phyloP scores from a whole-genome alignment of 164 flowering plant genomes.

The Nelumbo lutea region DNA sequence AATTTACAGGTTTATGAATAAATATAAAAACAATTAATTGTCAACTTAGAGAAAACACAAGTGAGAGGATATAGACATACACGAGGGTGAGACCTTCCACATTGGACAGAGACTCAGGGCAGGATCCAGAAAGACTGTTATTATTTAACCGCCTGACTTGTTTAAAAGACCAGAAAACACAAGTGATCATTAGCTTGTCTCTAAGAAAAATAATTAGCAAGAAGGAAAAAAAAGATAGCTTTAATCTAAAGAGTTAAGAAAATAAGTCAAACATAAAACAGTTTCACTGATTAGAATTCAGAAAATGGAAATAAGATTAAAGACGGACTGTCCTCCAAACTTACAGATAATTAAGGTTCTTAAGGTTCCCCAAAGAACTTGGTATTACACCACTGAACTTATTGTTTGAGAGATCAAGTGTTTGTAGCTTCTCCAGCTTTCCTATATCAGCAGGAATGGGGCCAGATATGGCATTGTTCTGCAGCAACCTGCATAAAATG shows the following conservation, averaged over 20 bases:
- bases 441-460: slow-evolving; percentile 74
- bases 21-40: not conserved
- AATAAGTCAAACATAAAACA: too few species aligned
- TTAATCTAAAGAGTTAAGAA: too few species aligned
- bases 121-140: slow-evolving; percentile 81
- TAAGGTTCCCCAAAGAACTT: slow-evolving; percentile 63
- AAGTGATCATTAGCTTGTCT: slow-evolving; percentile 7
- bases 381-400: slow-evolving; percentile 69
- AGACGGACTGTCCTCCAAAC: slow-evolving; percentile 16
- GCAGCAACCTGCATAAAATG: slow-evolving; percentile 58
- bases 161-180: slow-evolving; percentile 17
- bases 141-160: slow-evolving; percentile 80
- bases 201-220: not conserved
- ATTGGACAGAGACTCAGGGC: slow-evolving; percentile 64
- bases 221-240: not conserved
- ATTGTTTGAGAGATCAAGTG: slow-evolving; percentile 89
- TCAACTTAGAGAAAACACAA: slow-evolving; percentile 1
- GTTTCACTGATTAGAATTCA: not conserved
- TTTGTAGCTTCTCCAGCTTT: slow-evolving; percentile 72
- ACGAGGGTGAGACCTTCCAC: slow-evolving; percentile 77
- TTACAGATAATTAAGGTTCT: slow-evolving; percentile 81
- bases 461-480: slow-evolving; percentile 84
- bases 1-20: slow-evolving; percentile 3
- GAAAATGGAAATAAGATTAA: not conserved
- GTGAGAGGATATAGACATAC: slow-evolving; percentile 39